Base-by-base conservation (phyloP, 345 rosid genomes). In the Sisymbrium irio region DNA sequence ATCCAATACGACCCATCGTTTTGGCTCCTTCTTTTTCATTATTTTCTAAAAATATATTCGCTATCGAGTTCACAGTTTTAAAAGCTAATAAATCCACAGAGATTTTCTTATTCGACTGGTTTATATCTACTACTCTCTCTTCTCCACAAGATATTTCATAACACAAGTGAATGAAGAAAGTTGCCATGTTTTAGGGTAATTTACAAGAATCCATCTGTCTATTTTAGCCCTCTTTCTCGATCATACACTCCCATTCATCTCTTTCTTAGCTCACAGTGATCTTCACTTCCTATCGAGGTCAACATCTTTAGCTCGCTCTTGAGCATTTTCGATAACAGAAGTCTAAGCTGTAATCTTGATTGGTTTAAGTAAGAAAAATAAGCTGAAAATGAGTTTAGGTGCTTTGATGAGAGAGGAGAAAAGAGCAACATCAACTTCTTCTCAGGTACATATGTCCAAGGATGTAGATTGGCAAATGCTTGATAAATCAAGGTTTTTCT, bases 381-480 rank as follows among this genome's bases (percentile, higher is more conserved):
- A 27, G 70, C 41, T 56, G 1, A 51, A 74, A 82, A 84, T 88
- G 93, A 86, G 82, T 79, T 45, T 89, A 62, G 62, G 82, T 36
- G 77, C 86, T 65, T 15, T 77, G 68, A 65, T 77, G 68, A 87
- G 82, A 50, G 98, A 78, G 83, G 85, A 83, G 46, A 50, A 62
- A 35, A 71, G 72, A 71, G 50, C 20, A 45, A 36, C 59, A 45
- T 44, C 19, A 62, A 77, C 81, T 57, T 60, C 95, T 50, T 85
- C 81, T 67, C 89, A 84, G 60, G 83, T 85, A 67, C 90, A 85
- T 65, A 71, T 86, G 37, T 87, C 96, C 7, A 87, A 83, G 0
- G 97, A 93, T 6, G 79, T 90, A 61, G 86, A 87, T 58, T 93
- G 98, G 98, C 79, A 91, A 75, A 90, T 87, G 96, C 95, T 93